A percentile compares a stretch with the other conserved stretches of the same genome.
phyloP scores from a whole-genome alignment of 345 rosid genomes.

The Conringia planisiliqua region DNA sequence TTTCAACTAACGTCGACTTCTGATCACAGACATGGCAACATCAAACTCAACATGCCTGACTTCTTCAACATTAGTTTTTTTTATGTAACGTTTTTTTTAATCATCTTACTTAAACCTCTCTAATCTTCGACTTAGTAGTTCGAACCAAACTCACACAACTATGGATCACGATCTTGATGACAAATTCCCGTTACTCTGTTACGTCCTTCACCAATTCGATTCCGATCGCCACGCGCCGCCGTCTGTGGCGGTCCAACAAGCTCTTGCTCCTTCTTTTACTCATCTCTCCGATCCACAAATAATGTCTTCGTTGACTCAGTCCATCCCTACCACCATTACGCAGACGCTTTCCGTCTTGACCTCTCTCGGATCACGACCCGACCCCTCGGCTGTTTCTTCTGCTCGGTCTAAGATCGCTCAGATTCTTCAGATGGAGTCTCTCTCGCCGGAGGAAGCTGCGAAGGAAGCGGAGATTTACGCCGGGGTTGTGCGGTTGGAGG shows the following conservation, averaged over 20 bases:
- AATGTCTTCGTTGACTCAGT: slow-evolving; percentile 47
- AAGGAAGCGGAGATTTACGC: slow-evolving; percentile 49
- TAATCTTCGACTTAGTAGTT: background rate
- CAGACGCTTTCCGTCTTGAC: slow-evolving; percentile 56
- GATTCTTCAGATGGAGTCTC: slow-evolving; percentile 29
- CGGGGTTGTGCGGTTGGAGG: slow-evolving; percentile 61
- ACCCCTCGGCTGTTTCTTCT: slow-evolving; percentile 53
- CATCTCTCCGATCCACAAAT: slow-evolving; percentile 43
- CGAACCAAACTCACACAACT: background rate
- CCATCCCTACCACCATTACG: slow-evolving; percentile 46
- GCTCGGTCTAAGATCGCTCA: slow-evolving; percentile 61
- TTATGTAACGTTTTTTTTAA: background rate
- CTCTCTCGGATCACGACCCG: slow-evolving; percentile 76
- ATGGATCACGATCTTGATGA: slow-evolving; percentile 58
- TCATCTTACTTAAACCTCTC: slow-evolving; percentile 8
- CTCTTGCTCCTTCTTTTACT: slow-evolving; percentile 43
- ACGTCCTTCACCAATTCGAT: slow-evolving; percentile 46
- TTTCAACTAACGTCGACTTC: background rate
- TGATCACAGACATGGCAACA: slow-evolving; percentile 15
- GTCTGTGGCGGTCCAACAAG: slow-evolving; percentile 36
- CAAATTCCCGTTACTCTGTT: slow-evolving; percentile 57
- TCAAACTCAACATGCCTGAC: slow-evolving; percentile 20
- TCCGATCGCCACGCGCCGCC: slow-evolving; percentile 38
- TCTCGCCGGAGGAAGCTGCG: slow-evolving; percentile 47
- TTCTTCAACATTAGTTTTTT: slow-evolving; percentile 6